Evolutionary conservation across 371 early-diverging fungal species (phyloP), one percentile per base, ranked within the genome.

Genomic region (Mucor irregularis): DNA sequence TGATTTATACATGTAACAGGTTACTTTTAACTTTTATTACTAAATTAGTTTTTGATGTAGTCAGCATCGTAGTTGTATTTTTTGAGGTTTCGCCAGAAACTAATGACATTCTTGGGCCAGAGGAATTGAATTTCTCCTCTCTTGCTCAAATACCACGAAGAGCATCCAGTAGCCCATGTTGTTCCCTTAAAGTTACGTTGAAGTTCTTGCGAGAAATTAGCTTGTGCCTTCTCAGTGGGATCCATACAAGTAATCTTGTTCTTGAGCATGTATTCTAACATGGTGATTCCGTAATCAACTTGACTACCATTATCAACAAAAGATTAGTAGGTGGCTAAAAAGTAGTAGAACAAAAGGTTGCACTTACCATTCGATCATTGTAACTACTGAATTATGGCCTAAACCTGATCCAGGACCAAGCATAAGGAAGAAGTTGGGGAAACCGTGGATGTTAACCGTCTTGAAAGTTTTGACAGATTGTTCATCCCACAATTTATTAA

Each of bases 361-460:
- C n/a, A 48, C 42, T 44, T 67, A 62, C 58, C 53, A 40, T 54
- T 68, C 80, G 22, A 64, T 56, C 49, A 68, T 70, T n/a, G 56
- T 40, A 3, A 80, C 44, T 0, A 74, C 73, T 17, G 68, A 66
- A 16, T 49, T 57, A 43, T 76, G 74, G 2, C 75, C 77, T 3
- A 73, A 40, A 0, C 61, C 74, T 33, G 67, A 58, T 35, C 69
- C 64, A 26, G 80, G 77, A 5, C 80, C 80, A n/a, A 76, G 58
- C 40, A 73, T 16, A 6, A 65, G n/a, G 37, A 69, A 80, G 3
- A 72, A 46, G 49, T 80, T 80, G 5, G 80, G 77, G 40, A 74
- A 77, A 6, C 60, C 63, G 38, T 58, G 49, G 9, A 69, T 42
- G 8, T 53, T 63, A 0, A 61, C 58, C 6, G 68, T 66, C 31